A percentile compares a stretch with the other conserved stretches of the same genome.
These are phyloP conservation scores for Cutaneotrichosporon arboriforme DNA, from an alignment of 1,284 basidiomycete species.

Conservation along the genomic window DNA sequence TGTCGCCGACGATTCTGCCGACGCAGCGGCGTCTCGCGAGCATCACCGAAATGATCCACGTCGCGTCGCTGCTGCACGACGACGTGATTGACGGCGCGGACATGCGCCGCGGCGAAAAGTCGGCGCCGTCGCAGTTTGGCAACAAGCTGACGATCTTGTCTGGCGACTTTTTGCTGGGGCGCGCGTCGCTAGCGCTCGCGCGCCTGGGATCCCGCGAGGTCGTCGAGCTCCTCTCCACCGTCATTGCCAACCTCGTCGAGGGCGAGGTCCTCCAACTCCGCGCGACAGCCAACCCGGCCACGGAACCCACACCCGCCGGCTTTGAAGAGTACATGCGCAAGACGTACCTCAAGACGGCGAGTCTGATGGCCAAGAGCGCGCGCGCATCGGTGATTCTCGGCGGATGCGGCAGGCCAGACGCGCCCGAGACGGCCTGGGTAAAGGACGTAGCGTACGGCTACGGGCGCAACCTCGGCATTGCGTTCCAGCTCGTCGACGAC, in stretches of 20 bases:
- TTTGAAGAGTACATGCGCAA: constrained; percentile 89
- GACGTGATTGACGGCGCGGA: constrained; percentile 85
- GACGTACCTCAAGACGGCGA: constrained; percentile 94
- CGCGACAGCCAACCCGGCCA: constrained; percentile 38
- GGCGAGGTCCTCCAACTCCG: constrained; percentile 90
- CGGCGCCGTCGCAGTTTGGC: constrained; percentile 83
- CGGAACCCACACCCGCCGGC: constrained; percentile 40
- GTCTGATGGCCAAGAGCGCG: constrained; percentile 89
- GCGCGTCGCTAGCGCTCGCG: constrained; percentile 81
- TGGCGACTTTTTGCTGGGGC: constrained; percentile 90
- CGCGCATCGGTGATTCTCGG: constrained; percentile 84
- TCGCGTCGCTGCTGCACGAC: constrained; percentile 92
- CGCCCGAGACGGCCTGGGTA: constrained; percentile 60
- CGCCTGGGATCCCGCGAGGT: constrained; percentile 82
- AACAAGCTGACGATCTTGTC: constrained; percentile 93
- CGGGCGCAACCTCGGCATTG: constrained; percentile 83
- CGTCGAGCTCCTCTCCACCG: constrained; percentile 85
- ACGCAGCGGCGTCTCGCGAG: constrained; percentile 89
- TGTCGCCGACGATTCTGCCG: constrained; percentile 55
- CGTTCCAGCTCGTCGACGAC: constrained; percentile 95
- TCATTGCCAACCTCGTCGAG: constrained; percentile 92
- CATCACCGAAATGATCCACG: constrained; percentile 98
- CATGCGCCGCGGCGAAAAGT: constrained; percentile 72
- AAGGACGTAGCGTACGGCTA: constrained; percentile 93
- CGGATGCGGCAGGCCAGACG: constrained; percentile 55